Evolutionary conservation across 768 basidiomycete genomes (phyloP).

Genomic region (Psilocybe cyanescens): DNA sequence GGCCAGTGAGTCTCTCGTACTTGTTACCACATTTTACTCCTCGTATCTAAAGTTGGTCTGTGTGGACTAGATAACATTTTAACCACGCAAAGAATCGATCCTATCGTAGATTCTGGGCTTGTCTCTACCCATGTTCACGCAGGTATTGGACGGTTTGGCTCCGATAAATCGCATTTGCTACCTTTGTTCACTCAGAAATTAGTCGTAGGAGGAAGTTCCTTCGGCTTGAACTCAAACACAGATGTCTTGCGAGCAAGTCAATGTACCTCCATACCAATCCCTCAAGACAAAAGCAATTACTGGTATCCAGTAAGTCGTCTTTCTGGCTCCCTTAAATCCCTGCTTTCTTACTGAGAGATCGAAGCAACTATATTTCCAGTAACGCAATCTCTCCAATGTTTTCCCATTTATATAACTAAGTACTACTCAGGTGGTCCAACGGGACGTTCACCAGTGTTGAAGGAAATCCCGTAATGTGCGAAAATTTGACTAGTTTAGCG

Average conservation of each 20-base stretch:
- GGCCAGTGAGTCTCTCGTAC: slow-evolving; percentile 9
- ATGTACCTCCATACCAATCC: slow-evolving; percentile 41
- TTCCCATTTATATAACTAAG: not conserved
- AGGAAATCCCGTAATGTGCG: slow-evolving; percentile 41
- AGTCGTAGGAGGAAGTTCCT: slow-evolving; percentile 44
- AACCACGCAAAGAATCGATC: slow-evolving; percentile 42
- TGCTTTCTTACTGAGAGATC: not conserved
- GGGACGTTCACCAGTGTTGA: slow-evolving; percentile 39
- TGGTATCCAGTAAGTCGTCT: slow-evolving; percentile 28
- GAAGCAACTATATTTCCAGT: slow-evolving; percentile 37
- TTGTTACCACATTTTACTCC: not conserved
- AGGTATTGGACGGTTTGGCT: slow-evolving; percentile 17
- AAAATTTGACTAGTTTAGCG: not conserved
- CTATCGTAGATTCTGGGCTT: slow-evolving; percentile 36
- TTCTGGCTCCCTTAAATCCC: not conserved
- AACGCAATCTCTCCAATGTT: slow-evolving; percentile 1
- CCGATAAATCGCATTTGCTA: not conserved
- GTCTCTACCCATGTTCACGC: slow-evolving; percentile 39
- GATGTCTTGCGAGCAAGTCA: slow-evolving; percentile 32
- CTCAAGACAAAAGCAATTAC: slow-evolving; percentile 40
- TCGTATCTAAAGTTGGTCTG: not conserved
- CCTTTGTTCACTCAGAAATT: not conserved
- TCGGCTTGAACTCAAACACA: slow-evolving; percentile 34
- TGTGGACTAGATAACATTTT: slow-evolving; percentile 33
- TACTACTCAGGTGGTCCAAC: slow-evolving; percentile 33